Conservation (phyloP, 768 basidiomycete genomes). For the Rubroboletus satanas region DNA sequence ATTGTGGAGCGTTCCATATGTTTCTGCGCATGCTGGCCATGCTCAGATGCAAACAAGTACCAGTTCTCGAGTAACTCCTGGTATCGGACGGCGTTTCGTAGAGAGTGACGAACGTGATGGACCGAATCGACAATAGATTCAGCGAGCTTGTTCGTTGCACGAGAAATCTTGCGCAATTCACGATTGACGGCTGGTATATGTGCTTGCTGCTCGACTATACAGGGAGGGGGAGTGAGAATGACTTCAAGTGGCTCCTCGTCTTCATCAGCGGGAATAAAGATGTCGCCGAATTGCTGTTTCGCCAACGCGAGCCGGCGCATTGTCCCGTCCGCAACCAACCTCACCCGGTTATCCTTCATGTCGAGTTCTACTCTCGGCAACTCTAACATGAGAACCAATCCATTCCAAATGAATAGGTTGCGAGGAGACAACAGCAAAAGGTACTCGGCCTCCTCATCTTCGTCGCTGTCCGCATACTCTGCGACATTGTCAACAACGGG, state of each 20-base stretch:
- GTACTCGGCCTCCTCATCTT: constrained; percentile 64
- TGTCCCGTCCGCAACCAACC: constrained; percentile 88
- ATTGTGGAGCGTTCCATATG: constrained; percentile 75
- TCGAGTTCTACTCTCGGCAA: constrained; percentile 78
- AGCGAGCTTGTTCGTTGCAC: constrained; percentile 84
- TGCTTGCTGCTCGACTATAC: constrained; percentile 78
- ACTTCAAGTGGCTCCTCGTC: constrained; percentile 51
- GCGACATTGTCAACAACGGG: constrained; percentile 36
- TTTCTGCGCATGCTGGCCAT: constrained; percentile 85
- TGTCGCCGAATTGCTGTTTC: constrained; percentile 71
- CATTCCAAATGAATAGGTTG: constrained; percentile 88
- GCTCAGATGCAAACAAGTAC: constrained; percentile 95
- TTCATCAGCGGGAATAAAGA: constrained; percentile 60
- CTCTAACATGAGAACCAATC: constrained; percentile 74
- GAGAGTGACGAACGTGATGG: constrained; percentile 71
- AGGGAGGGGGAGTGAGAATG: constrained; percentile 39
- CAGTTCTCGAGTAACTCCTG: constrained; percentile 92
- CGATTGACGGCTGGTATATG: constrained; percentile 88
- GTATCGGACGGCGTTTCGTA: constrained; percentile 55
- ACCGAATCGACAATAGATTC: constrained; percentile 93
- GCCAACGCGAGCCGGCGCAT: constrained; percentile 69
- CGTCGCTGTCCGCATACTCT: constrained; percentile 45
- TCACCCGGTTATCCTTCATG: constrained; percentile 82
- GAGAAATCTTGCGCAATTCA: constrained; percentile 86
- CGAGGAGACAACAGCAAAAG: constrained; percentile 84